Conservation (phyloP, 2,329 filamentous ascomycete species). For the Diaporthe ampelina region DNA sequence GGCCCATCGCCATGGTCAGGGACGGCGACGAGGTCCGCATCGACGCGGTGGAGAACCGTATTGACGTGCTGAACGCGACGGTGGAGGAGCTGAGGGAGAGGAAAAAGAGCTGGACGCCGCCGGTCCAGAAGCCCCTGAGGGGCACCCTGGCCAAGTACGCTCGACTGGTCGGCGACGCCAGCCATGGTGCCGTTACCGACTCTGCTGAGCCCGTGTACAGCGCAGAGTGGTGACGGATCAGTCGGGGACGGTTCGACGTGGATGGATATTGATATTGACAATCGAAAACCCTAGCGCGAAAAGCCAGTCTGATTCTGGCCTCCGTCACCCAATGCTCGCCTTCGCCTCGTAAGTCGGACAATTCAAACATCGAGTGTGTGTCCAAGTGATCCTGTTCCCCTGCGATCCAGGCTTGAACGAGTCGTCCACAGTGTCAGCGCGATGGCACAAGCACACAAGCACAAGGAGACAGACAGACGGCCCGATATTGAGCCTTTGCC, state of each 20-base stretch:
- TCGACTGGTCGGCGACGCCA: conserved; percentile 88
- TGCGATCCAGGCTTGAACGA: no score
- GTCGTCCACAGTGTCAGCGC: no score
- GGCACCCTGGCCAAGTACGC: conserved; percentile 94
- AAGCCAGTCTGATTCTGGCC: no score
- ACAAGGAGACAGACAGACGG: no score
- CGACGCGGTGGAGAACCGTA: conserved; percentile 84
- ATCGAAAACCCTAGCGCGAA: no score
- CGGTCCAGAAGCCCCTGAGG: conserved; percentile 79
- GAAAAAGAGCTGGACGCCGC: conserved; percentile 74
- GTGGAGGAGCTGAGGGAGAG: conserved; percentile 76
- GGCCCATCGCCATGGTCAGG: conserved; percentile 85
- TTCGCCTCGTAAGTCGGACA: no score
- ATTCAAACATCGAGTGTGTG: no score
- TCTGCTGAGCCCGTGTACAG: conserved; percentile 46
- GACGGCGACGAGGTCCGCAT: conserved; percentile 90
- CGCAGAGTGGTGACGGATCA: conserved; percentile 41
- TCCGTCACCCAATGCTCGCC: not conserved
- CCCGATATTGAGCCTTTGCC: not conserved
- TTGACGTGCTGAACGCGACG: conserved; percentile 74
- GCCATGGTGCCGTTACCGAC: conserved; percentile 92
- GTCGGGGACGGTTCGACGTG: not conserved
- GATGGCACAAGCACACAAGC: no score
- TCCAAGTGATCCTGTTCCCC: no score
- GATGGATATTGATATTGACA: not conserved